Conservation (phyloP, 129 eudicot species). For the Scalesia atractyloides region DNA sequence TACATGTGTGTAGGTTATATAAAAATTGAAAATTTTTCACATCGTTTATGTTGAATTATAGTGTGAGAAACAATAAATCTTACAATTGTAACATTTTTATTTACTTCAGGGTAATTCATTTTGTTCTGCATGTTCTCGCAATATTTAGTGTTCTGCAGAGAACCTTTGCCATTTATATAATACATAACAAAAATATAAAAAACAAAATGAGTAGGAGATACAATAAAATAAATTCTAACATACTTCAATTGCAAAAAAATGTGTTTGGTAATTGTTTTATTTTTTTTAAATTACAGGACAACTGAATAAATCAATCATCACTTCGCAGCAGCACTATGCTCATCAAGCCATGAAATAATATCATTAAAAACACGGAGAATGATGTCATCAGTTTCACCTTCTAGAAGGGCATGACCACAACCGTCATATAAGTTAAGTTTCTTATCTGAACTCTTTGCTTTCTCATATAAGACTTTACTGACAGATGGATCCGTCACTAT, state of each 20-base stretch:
- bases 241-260: constrained; percentile 3
- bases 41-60: too few relatives aligned
- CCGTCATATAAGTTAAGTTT: constrained; percentile 70
- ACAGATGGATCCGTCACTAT: constrained; percentile 85
- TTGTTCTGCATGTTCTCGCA: too few relatives aligned
- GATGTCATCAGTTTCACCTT: constrained; percentile 88
- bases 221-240: too few relatives aligned
- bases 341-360: constrained; percentile 78
- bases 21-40: too few relatives aligned
- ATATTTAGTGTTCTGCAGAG: too few relatives aligned
- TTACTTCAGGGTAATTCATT: too few relatives aligned
- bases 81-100: too few relatives aligned
- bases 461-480: constrained; percentile 79
- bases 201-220: too few relatives aligned
- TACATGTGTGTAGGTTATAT: too few relatives aligned
- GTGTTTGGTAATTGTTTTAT: background rate
- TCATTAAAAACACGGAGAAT: constrained; percentile 61
- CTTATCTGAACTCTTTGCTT: constrained; percentile 85
- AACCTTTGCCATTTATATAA: too few relatives aligned
- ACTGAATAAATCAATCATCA: background rate
- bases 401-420: constrained; percentile 74
- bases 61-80: too few relatives aligned
- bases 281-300: background rate
- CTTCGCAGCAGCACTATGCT: constrained; percentile 35
- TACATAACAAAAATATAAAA: too few relatives aligned